These are phyloP conservation scores for Akebia trifoliata DNA, from an alignment of 164 flowering plant genomes.

Conservation along the genomic window DNA sequence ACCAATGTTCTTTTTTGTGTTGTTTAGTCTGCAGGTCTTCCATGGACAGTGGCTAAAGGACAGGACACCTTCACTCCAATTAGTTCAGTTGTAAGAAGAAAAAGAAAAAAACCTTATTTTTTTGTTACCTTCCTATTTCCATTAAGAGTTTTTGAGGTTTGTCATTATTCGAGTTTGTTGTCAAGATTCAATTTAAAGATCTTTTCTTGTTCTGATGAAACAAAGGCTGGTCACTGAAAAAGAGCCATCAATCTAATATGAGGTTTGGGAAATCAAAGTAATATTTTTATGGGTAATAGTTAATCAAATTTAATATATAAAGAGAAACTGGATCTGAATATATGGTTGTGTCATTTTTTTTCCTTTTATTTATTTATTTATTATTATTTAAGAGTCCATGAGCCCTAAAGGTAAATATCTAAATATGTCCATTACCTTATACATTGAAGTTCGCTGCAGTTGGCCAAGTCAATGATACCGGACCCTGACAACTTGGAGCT, in stretches of 20 bases:
- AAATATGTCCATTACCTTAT: neutral
- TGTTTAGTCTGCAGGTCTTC: slow-evolving; percentile 88
- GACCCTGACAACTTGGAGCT: slow-evolving; percentile 88
- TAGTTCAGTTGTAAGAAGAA: slow-evolving; percentile 66
- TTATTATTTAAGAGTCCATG: neutral
- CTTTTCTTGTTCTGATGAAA: too few species aligned
- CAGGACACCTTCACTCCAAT: slow-evolving; percentile 99
- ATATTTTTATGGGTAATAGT: too few species aligned
- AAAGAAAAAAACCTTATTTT: slow-evolving; percentile 17
- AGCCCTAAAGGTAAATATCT: neutral
- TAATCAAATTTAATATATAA: too few species aligned
- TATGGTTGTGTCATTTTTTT: neutral
- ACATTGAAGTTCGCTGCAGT: slow-evolving; percentile 34
- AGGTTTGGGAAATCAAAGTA: too few species aligned
- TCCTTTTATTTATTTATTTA: neutral
- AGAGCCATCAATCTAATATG: too few species aligned
- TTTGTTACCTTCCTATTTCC: neutral
- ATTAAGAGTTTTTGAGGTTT: too few species aligned
- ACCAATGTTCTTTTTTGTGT: neutral
- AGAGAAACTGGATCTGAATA: too few species aligned
- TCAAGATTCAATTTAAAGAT: too few species aligned
- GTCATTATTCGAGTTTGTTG: too few species aligned
- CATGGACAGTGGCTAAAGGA: slow-evolving; percentile 94
- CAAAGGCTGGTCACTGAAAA: too few species aligned
- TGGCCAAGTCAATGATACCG: slow-evolving; percentile 55